Evolutionary conservation across 495 filamentous ascomycete species (phyloP).

Genomic region (Aeminium ludgeri): DNA sequence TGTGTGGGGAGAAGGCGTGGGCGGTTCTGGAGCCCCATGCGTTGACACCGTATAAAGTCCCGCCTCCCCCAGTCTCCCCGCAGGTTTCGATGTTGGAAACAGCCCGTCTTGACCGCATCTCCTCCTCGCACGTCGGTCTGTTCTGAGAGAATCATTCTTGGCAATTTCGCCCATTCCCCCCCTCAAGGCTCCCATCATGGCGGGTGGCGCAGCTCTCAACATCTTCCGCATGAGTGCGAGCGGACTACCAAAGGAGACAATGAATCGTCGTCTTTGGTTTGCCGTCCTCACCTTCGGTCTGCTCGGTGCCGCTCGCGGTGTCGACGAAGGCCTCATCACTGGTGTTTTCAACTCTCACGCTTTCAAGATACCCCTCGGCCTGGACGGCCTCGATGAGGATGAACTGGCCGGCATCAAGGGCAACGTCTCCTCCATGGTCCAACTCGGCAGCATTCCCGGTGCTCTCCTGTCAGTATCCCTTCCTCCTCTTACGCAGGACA

Average conservation of each 20-base stretch:
- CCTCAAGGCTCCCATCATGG: slow-evolving; percentile 29
- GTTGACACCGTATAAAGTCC: too few species aligned
- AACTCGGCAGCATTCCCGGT: slow-evolving; percentile 46
- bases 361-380: slow-evolving; percentile 41
- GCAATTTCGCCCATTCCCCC: not conserved
- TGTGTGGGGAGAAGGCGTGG: too few species aligned
- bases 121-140: too few species aligned
- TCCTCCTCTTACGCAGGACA: not conserved
- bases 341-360: slow-evolving; percentile 47
- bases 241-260: slow-evolving; percentile 38
- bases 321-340: slow-evolving; percentile 52
- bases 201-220: slow-evolving; percentile 45
- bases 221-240: slow-evolving; percentile 42
- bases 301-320: slow-evolving; percentile 43
- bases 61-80: too few species aligned
- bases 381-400: slow-evolving; percentile 32
- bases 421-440: slow-evolving; percentile 56
- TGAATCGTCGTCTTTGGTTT: slow-evolving; percentile 51
- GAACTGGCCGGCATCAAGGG: slow-evolving; percentile 43
- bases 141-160: too few species aligned
- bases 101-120: too few species aligned
- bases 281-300: slow-evolving; percentile 49
- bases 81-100: too few species aligned
- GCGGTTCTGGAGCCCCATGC: too few species aligned
- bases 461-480: slow-evolving; percentile 31